phyloP scores from a whole-genome alignment of 2,329 filamentous ascomycete species.

The Fusarium torulosum region DNA sequence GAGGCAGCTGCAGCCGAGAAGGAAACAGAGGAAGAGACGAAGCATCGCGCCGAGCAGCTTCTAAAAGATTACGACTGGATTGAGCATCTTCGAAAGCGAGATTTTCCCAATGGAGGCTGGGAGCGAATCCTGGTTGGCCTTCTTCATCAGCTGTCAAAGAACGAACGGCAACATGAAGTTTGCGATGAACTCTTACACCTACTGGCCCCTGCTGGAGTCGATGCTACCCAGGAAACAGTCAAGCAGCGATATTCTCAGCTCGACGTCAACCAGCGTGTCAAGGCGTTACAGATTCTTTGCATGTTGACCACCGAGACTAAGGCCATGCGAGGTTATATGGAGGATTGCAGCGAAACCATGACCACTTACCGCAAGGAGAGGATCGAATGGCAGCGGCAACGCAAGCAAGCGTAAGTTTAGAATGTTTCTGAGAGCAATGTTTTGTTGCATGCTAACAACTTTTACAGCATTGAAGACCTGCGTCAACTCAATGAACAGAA shows the following conservation, averaged over 20 bases:
- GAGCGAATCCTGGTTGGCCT: conserved; percentile 89
- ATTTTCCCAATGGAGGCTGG: conserved; percentile 92
- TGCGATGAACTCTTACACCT: conserved; percentile 85
- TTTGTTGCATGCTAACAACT: conserved; percentile 12
- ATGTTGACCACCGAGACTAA: conserved; percentile 89
- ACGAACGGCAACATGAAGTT: conserved; percentile 73
- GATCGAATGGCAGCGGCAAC: conserved; percentile 88
- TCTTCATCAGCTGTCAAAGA: conserved; percentile 84
- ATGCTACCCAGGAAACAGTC: conserved; percentile 82
- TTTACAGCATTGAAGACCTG: conserved; percentile 74
- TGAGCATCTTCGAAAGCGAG: conserved; percentile 82
- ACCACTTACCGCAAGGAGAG: conserved; percentile 95
- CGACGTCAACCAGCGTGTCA: conserved; percentile 85
- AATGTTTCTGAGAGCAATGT: background rate
- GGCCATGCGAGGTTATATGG: conserved; percentile 87
- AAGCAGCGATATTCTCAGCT: conserved; percentile 78
- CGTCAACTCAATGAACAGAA: conserved; percentile 78
- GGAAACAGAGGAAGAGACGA: conserved; percentile 62
- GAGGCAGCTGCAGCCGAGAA: conserved; percentile 68
- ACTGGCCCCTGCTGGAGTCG: conserved; percentile 81
- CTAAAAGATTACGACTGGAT: conserved; percentile 84
- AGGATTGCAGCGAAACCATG: conserved; percentile 93
- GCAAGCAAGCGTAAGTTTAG: conserved; percentile 71
- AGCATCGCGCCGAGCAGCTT: conserved; percentile 81
- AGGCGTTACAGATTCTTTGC: conserved; percentile 85